Conservation (phyloP, 1,139 yeast genomes). For the Geotrichum bryndzae region DNA sequence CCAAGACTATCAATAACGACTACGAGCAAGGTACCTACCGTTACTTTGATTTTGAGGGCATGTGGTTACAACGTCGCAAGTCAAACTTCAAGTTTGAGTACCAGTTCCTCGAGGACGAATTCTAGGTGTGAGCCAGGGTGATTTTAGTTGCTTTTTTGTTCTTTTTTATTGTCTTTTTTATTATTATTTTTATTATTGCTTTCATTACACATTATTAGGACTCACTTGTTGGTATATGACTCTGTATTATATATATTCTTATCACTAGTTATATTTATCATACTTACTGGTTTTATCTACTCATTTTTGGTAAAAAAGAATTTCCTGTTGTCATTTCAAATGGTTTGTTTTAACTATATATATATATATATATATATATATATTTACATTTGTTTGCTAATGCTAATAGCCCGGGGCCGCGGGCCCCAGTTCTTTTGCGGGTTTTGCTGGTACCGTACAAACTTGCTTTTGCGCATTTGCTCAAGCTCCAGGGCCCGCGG, state of each 20-base stretch:
- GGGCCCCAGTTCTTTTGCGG: conserved; percentile 98
- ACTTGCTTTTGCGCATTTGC: conserved; percentile 62
- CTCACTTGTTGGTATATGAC: no score
- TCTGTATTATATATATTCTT: no score
- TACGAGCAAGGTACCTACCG: conserved; percentile 55
- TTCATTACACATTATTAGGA: no score
- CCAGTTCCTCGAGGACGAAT: conserved; percentile 41
- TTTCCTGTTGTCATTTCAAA: background rate
- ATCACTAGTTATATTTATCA: no score
- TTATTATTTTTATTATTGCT: no score
- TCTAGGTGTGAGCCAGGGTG: conserved; percentile 7
- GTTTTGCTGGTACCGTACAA: conserved; percentile 83
- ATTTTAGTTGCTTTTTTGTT: background rate
- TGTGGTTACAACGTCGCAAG: conserved; percentile 81
- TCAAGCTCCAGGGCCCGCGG: conserved; percentile 51
- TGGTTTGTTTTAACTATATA: conserved; percentile 44
- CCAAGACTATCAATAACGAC: conserved; percentile 42
- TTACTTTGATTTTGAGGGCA: conserved; percentile 85
- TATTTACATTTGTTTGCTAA: no score
- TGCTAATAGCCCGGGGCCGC: background rate
- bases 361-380: conserved; percentile 25
- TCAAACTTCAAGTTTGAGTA: conserved; percentile 58
- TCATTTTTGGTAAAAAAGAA: no score
- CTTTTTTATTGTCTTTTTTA: conserved; percentile 30
- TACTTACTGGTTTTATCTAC: no score